Evolutionary conservation across 345 rosid genomes (phyloP).

Genomic region (Toxicodendron radicans): DNA sequence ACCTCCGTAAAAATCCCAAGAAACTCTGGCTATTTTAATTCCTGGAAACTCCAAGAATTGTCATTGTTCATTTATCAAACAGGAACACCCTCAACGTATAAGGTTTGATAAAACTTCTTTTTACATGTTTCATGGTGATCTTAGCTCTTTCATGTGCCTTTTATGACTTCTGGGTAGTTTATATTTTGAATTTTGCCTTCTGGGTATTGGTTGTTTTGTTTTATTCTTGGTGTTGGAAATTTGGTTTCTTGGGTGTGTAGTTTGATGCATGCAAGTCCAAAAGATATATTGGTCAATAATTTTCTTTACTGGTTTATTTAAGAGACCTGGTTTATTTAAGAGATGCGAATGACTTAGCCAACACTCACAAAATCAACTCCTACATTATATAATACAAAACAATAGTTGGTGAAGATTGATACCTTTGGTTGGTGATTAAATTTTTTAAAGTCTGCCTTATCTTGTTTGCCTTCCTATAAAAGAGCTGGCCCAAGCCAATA

Average conservation of each 20-base stretch:
- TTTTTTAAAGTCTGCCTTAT: too few relatives aligned
- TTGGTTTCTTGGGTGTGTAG: background rate
- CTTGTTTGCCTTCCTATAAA: too few relatives aligned
- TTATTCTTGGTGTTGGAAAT: background rate
- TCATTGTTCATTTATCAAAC: background rate
- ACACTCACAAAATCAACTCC: too few relatives aligned
- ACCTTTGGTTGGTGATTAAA: too few relatives aligned
- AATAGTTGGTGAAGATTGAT: too few relatives aligned
- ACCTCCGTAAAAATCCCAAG: background rate
- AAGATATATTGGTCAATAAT: background rate
- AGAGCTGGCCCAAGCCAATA: too few relatives aligned
- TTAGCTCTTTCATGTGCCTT: background rate
- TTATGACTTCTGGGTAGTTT: background rate
- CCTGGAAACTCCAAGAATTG: background rate
- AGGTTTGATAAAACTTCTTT: slow-evolving; percentile 2
- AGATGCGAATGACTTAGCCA: too few relatives aligned
- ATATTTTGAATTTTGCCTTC: background rate
- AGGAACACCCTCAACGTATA: too few relatives aligned
- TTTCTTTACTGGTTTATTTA: background rate
- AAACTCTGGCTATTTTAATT: background rate
- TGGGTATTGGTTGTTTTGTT: slow-evolving; percentile 12
- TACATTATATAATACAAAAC: too few relatives aligned
- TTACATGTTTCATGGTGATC: background rate
- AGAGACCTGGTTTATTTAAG: too few relatives aligned
- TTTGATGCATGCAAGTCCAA: background rate